Percentiles rank a stretch among this genome's conserved stretches.
Evolutionary conservation across 768 basidiomycete genomes (phyloP).

Genomic region (Suillus decipiens): DNA sequence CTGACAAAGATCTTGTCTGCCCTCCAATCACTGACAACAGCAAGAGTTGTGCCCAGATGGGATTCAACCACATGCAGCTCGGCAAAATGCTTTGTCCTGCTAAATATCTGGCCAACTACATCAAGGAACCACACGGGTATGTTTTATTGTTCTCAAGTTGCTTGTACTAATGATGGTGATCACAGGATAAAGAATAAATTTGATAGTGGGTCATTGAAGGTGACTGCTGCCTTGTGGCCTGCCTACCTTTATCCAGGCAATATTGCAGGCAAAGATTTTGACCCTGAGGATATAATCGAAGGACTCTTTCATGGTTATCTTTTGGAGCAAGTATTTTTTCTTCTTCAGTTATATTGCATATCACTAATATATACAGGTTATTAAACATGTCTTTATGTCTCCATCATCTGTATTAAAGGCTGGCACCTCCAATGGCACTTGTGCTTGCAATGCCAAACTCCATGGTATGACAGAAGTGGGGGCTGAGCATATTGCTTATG

Average conservation of each 20-base stretch:
- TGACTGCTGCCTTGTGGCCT: slow-evolving; percentile 3
- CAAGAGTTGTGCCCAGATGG: background rate
- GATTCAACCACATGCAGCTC: slow-evolving; percentile 11
- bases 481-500: slow-evolving; percentile 13
- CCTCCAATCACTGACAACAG: background rate
- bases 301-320: slow-evolving; percentile 7
- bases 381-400: background rate
- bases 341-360: background rate
- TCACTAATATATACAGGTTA: slow-evolving; percentile 3
- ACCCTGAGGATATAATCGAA: background rate
- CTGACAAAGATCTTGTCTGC: background rate
- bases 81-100: background rate
- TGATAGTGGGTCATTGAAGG: background rate
- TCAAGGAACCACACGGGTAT: background rate
- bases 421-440: background rate
- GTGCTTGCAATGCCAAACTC: slow-evolving; percentile 4
- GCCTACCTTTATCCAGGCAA: slow-evolving; percentile 10
- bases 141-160: background rate
- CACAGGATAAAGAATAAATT: background rate
- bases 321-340: slow-evolving; percentile 5
- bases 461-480: slow-evolving; percentile 5
- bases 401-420: slow-evolving; percentile 2
- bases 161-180: background rate
- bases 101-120: slow-evolving; percentile 3
- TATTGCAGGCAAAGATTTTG: slow-evolving; percentile 3